A percentile compares a stretch with the other conserved stretches of the same genome.
phyloP scores from a whole-genome alignment of 768 basidiomycete species.

The Coprinopsis marcescibilis region DNA sequence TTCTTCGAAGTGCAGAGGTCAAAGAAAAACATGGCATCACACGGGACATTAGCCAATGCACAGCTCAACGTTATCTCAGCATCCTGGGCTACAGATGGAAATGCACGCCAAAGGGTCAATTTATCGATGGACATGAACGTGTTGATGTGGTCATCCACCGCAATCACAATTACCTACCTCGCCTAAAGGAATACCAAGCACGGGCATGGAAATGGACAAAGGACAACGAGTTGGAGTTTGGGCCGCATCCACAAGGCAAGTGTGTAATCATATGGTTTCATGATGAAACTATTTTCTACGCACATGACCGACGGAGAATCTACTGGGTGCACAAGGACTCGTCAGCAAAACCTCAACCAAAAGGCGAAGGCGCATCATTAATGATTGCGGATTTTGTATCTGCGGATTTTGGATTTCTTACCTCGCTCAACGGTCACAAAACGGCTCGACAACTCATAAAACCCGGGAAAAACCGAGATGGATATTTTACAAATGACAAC shows the following conservation, averaged over 20 bases:
- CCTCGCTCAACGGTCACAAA: conserved; percentile 17
- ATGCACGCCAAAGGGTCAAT: conserved; percentile 26
- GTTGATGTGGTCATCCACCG: conserved; percentile 30
- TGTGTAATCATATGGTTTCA: conserved; percentile 27
- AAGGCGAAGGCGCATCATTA: conserved; percentile 32
- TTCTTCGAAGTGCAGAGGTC: conserved; percentile 13
- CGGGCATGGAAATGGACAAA: neutral
- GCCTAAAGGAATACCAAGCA: conserved; percentile 15
- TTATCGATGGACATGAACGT: conserved; percentile 31
- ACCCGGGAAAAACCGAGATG: conserved; percentile 22
- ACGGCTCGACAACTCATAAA: conserved; percentile 15
- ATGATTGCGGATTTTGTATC: conserved; percentile 36
- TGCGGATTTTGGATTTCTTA: conserved; percentile 23
- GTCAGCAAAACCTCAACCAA: conserved; percentile 25
- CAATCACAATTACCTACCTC: conserved; percentile 21
- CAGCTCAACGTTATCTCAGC: conserved; percentile 27
- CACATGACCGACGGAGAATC: conserved; percentile 23
- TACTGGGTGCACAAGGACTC: conserved; percentile 26
- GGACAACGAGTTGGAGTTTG: neutral
- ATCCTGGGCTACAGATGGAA: conserved; percentile 26
- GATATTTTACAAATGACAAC: conserved; percentile 25
- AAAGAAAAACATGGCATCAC: conserved; percentile 15
- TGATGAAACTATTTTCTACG: conserved; percentile 36
- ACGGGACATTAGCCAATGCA: conserved; percentile 17
- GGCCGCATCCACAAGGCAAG: neutral